Base-by-base conservation (phyloP, 306 rosid species). In the Pueraria montana region DNA sequence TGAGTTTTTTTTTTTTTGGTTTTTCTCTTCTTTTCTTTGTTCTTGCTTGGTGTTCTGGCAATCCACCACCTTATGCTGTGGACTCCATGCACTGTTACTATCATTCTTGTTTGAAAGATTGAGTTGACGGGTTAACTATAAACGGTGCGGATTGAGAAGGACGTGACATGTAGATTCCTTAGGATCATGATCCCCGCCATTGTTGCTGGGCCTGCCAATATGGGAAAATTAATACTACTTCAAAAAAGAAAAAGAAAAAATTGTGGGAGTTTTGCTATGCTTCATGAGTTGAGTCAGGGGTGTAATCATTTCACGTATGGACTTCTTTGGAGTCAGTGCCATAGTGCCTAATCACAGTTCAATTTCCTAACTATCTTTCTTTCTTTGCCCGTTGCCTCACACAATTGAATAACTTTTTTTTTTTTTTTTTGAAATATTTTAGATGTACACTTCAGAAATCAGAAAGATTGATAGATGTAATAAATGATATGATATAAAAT, bases 131-230 rank as follows among this genome's bases (percentile, higher is more conserved):
- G 84, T 4, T 5, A 81, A 63, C 72, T 65, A 81, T 84, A 30
- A 76, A 86, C 84, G 91, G 87, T 69, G 88, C 5, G 63, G 91
- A 84, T 73, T 74, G 80, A 62, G n/a, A 72, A 58, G 8, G 40
- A 43, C 42, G 20, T 53, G 82, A 80, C 84, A 50, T 72, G 63
- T 74, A 38, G 53, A 65, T 11, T 78, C 59, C 67, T 12, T 3
- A 38, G 86, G 85, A 78, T 84, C 63, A 84, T 72, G 32, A 81
- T 75, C 79, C 72, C 83, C 76, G 87, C 82, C 89, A 89, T 86
- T 89, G 79, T 79, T 63, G 88, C 83, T 84, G 84, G 86, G 82
- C 87, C 85, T 84, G 80, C 78, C 89, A 85, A 72, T 84, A 67
- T 87, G 87, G 82, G 40, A 46, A 61, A 55, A 64, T 1, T 3